Evolutionary conservation across 2,329 filamentous ascomycete genomes (phyloP).

Genomic region (Fusarium papillatum): DNA sequence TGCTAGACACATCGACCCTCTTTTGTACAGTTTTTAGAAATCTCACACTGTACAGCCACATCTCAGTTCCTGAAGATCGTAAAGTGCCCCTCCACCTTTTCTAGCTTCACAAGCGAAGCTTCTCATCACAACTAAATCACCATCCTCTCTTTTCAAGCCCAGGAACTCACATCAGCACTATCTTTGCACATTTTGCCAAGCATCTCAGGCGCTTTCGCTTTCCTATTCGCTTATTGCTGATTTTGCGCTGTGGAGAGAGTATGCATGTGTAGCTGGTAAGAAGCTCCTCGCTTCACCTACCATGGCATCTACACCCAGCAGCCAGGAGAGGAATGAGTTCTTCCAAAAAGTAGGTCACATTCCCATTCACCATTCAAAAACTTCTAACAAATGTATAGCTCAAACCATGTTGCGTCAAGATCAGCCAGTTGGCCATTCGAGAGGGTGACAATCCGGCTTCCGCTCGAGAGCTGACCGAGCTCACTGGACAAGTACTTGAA

Average conservation of each 20-base stretch:
- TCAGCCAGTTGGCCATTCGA: slow-evolving; percentile 69
- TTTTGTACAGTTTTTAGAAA: not conserved
- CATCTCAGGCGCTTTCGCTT: slow-evolving; percentile 14
- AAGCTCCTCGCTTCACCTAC: slow-evolving; percentile 35
- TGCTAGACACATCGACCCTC: not conserved
- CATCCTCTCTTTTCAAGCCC: not conserved
- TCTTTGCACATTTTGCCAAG: not conserved
- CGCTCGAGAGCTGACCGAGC: slow-evolving; percentile 59
- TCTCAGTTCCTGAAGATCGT: slow-evolving; percentile 9
- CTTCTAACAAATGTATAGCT: slow-evolving; percentile 58
- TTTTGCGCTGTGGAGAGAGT: slow-evolving; percentile 31
- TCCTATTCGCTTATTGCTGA: slow-evolving; percentile 29
- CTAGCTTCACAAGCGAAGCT: slow-evolving; percentile 10
- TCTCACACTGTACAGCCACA: slow-evolving; percentile 7
- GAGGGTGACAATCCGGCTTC: slow-evolving; percentile 57
- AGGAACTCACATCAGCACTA: not conserved
- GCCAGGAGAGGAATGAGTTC: slow-evolving; percentile 46
- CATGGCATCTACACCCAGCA: slow-evolving; percentile 43
- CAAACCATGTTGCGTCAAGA: slow-evolving; percentile 72
- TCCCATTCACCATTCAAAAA: not conserved
- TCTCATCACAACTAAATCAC: not conserved
- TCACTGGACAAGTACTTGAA: slow-evolving; percentile 59
- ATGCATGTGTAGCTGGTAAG: slow-evolving; percentile 37
- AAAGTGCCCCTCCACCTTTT: slow-evolving; percentile 29
- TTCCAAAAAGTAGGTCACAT: slow-evolving; percentile 46